Evolutionary conservation across 1,284 basidiomycete species (phyloP).

Genomic region (Boletellus deceptivus): DNA sequence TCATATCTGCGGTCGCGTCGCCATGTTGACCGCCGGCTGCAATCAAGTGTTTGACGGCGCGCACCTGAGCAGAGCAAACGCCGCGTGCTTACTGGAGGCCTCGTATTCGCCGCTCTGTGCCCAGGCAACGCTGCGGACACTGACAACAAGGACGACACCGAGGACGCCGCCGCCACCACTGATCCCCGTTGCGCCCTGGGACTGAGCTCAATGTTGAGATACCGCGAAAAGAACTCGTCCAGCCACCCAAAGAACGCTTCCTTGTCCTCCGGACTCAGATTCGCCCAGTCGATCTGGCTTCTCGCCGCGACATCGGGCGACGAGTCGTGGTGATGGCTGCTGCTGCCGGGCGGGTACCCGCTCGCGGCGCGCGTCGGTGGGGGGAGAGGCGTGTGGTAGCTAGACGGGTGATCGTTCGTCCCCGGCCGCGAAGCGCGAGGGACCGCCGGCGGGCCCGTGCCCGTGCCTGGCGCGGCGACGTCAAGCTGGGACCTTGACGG

Average conservation of each 20-base stretch:
- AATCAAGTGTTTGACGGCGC: not conserved
- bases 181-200: slow-evolving; percentile 2
- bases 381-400: slow-evolving; percentile 5
- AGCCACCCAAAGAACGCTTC: slow-evolving; percentile 70
- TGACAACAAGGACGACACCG: not conserved
- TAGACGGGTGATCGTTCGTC: not conserved
- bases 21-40: slow-evolving; percentile 21
- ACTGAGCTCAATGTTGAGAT: slow-evolving; percentile 26
- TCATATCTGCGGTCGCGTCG: slow-evolving; percentile 21
- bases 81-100: slow-evolving; percentile 15
- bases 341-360: slow-evolving; percentile 20
- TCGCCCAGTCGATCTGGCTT: slow-evolving; percentile 60
- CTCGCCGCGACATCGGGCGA: slow-evolving; percentile 1
- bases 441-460: slow-evolving; percentile 2
- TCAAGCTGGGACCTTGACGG: slow-evolving; percentile 18
- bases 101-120: not conserved
- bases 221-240: slow-evolving; percentile 70
- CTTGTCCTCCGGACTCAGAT: slow-evolving; percentile 66
- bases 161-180: not conserved
- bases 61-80: not conserved
- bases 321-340: slow-evolving; percentile 1
- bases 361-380: slow-evolving; percentile 21
- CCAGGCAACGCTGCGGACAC: not conserved
- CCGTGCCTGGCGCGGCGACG: not conserved
- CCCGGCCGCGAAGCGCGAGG: slow-evolving; percentile 7